Evolutionary conservation across 1,139 yeast genomes (phyloP), one percentile per base, ranked within the genome.

Genomic region (Citeromyces hawaiiensis): DNA sequence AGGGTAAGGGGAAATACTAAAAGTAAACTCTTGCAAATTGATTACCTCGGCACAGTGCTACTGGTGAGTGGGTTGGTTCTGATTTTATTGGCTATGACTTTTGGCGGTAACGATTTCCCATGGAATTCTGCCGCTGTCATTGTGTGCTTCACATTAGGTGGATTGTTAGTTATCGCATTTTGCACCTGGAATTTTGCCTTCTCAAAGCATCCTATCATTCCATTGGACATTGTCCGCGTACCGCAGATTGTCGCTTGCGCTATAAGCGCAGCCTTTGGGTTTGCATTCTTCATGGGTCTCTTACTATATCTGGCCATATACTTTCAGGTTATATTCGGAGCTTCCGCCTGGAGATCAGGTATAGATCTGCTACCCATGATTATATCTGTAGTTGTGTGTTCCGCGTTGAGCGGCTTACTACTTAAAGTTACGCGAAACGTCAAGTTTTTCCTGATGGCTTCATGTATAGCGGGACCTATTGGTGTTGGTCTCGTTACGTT

Each of bases 41-140:
- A 77, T 55, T 66, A 64, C 44, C 23, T 68, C 27, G 81, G 78
- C 3, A 64, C 68, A 7, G 44, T 61, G 4, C 45, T 72, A 29
- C 45, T 70, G 40, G 54, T 66, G 4, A 47, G 61, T 4, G 72
- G 72, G 1, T 44, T 68, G 32, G 69, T 66, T 4, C 48, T 72
- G 31, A 40, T 72, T 9, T 59, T 74, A 32, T 52, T 75, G 36
- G 80, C 66, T 1, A 51, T 75, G 41, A 66, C 76, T 1, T 68
- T 72, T 45, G 82, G 80, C 18, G 71, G 73, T 9, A 54, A 55
- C n/a, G 53, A 61, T 17, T 62, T 55, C 43, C 53, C 63, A 1
- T 73, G 80, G 80, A 57, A 60, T 17, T 73, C 82, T 2, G 75
- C 73, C 3, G 65, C 75, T 2, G 75, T 74, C 1, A 72, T 79